phyloP scores from a whole-genome alignment of 2,329 filamentous ascomycete species.

The Escovopsis sp. region DNA sequence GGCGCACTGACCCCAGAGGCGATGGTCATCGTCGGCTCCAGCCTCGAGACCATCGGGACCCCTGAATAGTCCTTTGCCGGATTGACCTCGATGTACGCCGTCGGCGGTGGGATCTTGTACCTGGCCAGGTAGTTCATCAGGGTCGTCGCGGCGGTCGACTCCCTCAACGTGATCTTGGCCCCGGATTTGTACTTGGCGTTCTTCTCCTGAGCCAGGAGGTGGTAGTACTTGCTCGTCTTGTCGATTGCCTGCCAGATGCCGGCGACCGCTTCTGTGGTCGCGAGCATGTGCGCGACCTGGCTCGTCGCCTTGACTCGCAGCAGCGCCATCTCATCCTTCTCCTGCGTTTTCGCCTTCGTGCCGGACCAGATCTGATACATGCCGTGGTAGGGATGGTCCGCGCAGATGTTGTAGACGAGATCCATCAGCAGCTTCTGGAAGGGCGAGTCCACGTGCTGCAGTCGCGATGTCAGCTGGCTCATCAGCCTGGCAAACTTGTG shows the following conservation, averaged over 20 bases:
- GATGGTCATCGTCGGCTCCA: slow-evolving; percentile 66
- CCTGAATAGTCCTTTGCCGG: slow-evolving; percentile 59
- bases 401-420: slow-evolving; percentile 70
- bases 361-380: slow-evolving; percentile 95
- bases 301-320: slow-evolving; percentile 62
- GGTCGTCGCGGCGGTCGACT: slow-evolving; percentile 45
- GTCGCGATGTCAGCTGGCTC: slow-evolving; percentile 90
- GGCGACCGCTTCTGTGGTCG: slow-evolving; percentile 33
- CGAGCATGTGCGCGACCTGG: slow-evolving; percentile 48
- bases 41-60: slow-evolving; percentile 58
- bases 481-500: slow-evolving; percentile 85
- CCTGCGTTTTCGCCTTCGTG: slow-evolving; percentile 51
- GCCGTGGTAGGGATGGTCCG: slow-evolving; percentile 88
- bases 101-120: slow-evolving; percentile 71
- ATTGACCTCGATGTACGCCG: slow-evolving; percentile 67
- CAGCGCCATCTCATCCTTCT: slow-evolving; percentile 58
- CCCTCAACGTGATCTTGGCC: slow-evolving; percentile 47
- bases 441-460: slow-evolving; percentile 52
- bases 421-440: slow-evolving; percentile 67
- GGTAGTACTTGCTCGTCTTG: slow-evolving; percentile 54
- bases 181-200: slow-evolving; percentile 54
- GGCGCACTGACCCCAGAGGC: slow-evolving; percentile 84
- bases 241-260: slow-evolving; percentile 58
- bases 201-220: slow-evolving; percentile 48
- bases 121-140: slow-evolving; percentile 49